Conservation (phyloP, 164 flowering plant genomes). For the Nymphaea thermarum region DNA sequence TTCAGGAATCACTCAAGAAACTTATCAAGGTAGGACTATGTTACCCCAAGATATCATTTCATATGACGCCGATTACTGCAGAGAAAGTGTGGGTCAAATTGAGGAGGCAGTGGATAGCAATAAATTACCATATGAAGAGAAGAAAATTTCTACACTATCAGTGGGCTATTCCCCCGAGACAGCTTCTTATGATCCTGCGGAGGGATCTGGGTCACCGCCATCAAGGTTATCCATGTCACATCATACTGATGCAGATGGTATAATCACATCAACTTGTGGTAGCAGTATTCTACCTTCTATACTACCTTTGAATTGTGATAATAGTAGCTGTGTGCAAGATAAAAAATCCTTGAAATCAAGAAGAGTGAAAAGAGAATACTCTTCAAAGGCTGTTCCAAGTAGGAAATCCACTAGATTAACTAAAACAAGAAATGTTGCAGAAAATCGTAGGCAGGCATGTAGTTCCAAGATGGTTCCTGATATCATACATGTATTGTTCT, state of each 20-base stretch:
- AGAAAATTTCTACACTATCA: neutral
- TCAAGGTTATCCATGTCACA: neutral
- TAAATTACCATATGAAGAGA: neutral
- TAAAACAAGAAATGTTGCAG: constrained; percentile 14
- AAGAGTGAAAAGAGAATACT: neutral
- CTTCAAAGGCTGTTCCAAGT: constrained; percentile 20
- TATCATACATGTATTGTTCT: constrained; percentile 9
- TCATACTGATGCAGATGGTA: neutral
- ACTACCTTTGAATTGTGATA: neutral
- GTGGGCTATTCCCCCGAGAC: neutral
- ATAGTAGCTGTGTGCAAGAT: neutral
- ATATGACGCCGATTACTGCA: neutral
- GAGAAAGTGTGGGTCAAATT: neutral
- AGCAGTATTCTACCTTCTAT: constrained; percentile 10
- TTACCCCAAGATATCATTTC: neutral
- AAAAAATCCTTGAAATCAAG: neutral
- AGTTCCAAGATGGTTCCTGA: constrained; percentile 7
- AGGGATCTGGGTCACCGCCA: neutral
- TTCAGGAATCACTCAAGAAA: neutral
- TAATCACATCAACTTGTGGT: constrained; percentile 9
- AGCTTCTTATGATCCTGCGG: neutral
- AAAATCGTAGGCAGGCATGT: constrained; percentile 14
- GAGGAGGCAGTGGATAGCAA: neutral
- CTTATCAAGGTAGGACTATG: neutral
- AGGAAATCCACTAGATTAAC: constrained; percentile 18